Evolutionary conservation across 2,329 filamentous ascomycete species (phyloP).

Genomic region (Setomelanomma holmii): DNA sequence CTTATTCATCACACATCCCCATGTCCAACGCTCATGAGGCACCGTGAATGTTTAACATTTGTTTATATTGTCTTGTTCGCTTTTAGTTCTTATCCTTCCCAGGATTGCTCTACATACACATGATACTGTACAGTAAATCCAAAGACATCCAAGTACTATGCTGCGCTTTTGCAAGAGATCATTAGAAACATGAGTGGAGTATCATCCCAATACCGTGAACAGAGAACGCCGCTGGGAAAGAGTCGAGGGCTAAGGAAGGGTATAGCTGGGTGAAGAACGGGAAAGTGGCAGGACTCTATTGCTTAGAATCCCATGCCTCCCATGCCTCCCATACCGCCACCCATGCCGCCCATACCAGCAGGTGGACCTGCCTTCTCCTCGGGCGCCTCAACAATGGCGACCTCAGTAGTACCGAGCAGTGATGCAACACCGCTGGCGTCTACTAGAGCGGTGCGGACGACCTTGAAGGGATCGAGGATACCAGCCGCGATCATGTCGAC

Average conservation of each 20-base stretch:
- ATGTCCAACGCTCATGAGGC: slow-evolving; percentile 7
- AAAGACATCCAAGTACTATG: slow-evolving; percentile 39
- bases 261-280: slow-evolving; percentile 42
- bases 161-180: slow-evolving; percentile 43
- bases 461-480: slow-evolving; percentile 99
- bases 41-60: slow-evolving; percentile 16
- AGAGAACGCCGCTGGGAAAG: slow-evolving; percentile 40
- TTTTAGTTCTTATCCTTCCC: slow-evolving; percentile 42
- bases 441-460: slow-evolving; percentile 93
- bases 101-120: slow-evolving; percentile 41
- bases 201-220: slow-evolving; percentile 44
- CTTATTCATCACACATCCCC: slow-evolving; percentile 8
- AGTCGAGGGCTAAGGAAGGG: slow-evolving; percentile 38
- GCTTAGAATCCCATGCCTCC: slow-evolving; percentile 62
- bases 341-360: slow-evolving; percentile 64
- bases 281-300: slow-evolving; percentile 25
- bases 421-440: slow-evolving; percentile 97
- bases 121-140: slow-evolving; percentile 44
- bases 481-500: slow-evolving; percentile 97
- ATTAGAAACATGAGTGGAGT: slow-evolving; percentile 47
- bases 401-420: slow-evolving; percentile 95
- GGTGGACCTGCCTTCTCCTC: slow-evolving; percentile 77
- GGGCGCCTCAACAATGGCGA: slow-evolving; percentile 93
- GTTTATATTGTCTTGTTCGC: slow-evolving; percentile 38
- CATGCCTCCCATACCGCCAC: slow-evolving; percentile 60